These are phyloP conservation scores for Venturia pyrina DNA, from an alignment of 2,329 filamentous ascomycete species.

Conservation along the genomic window DNA sequence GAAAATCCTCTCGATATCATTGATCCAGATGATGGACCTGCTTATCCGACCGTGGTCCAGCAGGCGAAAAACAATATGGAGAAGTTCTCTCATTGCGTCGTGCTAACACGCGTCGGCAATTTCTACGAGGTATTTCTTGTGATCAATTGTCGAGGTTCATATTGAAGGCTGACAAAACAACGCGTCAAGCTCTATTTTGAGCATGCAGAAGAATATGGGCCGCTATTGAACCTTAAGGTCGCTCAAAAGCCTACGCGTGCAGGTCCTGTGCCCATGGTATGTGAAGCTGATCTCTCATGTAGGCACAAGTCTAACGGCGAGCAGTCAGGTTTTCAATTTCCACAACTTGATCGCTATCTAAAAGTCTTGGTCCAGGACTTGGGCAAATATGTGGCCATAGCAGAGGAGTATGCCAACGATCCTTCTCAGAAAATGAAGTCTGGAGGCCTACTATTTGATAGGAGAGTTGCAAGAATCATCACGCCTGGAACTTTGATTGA, in stretches of 20 bases:
- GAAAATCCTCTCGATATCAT: constrained; percentile 26
- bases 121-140: constrained; percentile 67
- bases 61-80: constrained; percentile 84
- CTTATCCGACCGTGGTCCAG: constrained; percentile 80
- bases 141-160: not conserved
- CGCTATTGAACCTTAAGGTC: constrained; percentile 79
- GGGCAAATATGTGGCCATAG: constrained; percentile 83
- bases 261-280: constrained; percentile 75
- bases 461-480: constrained; percentile 75
- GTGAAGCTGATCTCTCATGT: not conserved
- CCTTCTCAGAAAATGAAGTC: constrained; percentile 59
- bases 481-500: constrained; percentile 95
- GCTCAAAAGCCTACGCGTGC: constrained; percentile 65
- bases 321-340: constrained; percentile 84
- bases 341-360: constrained; percentile 83
- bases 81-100: constrained; percentile 80
- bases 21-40: constrained; percentile 38
- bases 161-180: not conserved
- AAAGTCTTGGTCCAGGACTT: constrained; percentile 88
- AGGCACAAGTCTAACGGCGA: constrained; percentile 14
- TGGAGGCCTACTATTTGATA: constrained; percentile 74
- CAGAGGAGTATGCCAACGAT: constrained; percentile 79
- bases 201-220: constrained; percentile 81
- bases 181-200: constrained; percentile 67
- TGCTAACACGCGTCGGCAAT: constrained; percentile 84